These are phyloP conservation scores for Amauroascus niger DNA, from an alignment of 2,329 filamentous ascomycete species.

Conservation along the genomic window DNA sequence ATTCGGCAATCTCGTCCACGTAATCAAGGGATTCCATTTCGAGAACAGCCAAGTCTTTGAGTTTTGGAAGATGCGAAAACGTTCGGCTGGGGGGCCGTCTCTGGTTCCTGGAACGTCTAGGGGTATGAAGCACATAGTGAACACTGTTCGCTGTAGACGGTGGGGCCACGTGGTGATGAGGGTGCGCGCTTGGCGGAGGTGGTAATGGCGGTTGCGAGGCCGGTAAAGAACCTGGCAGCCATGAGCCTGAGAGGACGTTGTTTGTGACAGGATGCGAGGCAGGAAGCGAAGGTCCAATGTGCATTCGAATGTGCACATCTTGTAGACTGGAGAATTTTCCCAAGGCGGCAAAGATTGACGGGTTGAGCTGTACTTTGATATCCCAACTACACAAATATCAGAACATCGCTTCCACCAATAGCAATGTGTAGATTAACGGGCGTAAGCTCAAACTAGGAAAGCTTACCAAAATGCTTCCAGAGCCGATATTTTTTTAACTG, in stretches of 20 bases:
- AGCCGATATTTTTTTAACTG: conserved; percentile 46
- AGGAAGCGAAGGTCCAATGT: conserved; percentile 49
- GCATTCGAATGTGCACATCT: conserved; percentile 50
- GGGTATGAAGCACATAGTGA: background rate
- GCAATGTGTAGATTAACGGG: background rate
- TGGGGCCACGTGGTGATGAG: conserved; percentile 14
- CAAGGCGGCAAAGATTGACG: conserved; percentile 48
- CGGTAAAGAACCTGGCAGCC: background rate
- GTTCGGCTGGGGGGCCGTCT: conserved; percentile 19
- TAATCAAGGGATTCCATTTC: conserved; percentile 53
- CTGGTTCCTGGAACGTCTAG: background rate
- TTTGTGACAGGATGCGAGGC: conserved; percentile 45
- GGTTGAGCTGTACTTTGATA: conserved; percentile 53
- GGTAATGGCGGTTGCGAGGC: conserved; percentile 6
- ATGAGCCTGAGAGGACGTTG: conserved; percentile 30
- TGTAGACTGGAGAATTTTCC: conserved; percentile 46
- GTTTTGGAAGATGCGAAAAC: conserved; percentile 48
- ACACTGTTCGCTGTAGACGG: background rate
- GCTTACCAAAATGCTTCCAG: conserved; percentile 50
- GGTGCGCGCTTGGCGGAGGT: conserved; percentile 22
- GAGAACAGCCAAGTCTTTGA: conserved; percentile 47
- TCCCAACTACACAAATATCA: conserved; percentile 47
- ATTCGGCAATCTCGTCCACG: conserved; percentile 47
- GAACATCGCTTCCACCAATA: background rate
- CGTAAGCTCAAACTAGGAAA: background rate